phyloP scores from a whole-genome alignment of 2,329 filamentous ascomycete genomes.

The Didymella glomerata region DNA sequence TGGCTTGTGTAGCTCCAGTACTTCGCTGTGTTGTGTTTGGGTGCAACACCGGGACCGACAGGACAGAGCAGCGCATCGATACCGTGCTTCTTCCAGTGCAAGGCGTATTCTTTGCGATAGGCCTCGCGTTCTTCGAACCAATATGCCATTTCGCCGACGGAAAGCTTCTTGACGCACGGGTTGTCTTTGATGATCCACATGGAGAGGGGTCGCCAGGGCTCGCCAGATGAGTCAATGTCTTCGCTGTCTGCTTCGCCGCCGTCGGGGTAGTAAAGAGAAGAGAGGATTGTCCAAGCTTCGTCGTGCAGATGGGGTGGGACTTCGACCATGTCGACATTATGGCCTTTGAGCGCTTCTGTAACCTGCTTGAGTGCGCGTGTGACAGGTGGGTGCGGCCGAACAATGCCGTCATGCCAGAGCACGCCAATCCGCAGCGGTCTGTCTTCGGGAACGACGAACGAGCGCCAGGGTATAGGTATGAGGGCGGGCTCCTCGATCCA shows the following conservation, averaged over 20 bases:
- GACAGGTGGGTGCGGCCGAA: slow-evolving; percentile 72
- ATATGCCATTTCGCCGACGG: slow-evolving; percentile 55
- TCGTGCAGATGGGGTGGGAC: slow-evolving; percentile 60
- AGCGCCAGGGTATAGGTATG: slow-evolving; percentile 65
- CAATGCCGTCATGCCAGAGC: slow-evolving; percentile 71
- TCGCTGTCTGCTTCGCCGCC: slow-evolving; percentile 64
- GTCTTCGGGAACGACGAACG: slow-evolving; percentile 36
- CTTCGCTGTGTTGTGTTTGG: slow-evolving; percentile 60
- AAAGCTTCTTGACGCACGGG: slow-evolving; percentile 54
- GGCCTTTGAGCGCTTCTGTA: slow-evolving; percentile 53
- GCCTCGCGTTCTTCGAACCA: slow-evolving; percentile 54
- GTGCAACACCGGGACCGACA: slow-evolving; percentile 64
- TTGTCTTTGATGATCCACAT: slow-evolving; percentile 67
- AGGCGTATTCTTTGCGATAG: slow-evolving; percentile 56
- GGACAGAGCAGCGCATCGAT: slow-evolving; percentile 72
- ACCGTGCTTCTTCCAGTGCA: slow-evolving; percentile 53
- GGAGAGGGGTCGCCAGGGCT: slow-evolving; percentile 67
- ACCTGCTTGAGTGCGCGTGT: slow-evolving; percentile 62
- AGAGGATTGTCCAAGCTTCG: slow-evolving; percentile 58
- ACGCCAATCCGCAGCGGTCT: slow-evolving; percentile 64
- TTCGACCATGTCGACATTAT: slow-evolving; percentile 63
- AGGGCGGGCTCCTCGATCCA: slow-evolving; percentile 68
- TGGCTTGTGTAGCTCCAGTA: slow-evolving; percentile 73
- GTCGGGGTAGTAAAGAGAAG: slow-evolving; percentile 62
- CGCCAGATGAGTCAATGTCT: slow-evolving; percentile 62